These are phyloP conservation scores for Incumbomyces lentus DNA, from an alignment of 2,329 filamentous ascomycete species.

Conservation along the genomic window DNA sequence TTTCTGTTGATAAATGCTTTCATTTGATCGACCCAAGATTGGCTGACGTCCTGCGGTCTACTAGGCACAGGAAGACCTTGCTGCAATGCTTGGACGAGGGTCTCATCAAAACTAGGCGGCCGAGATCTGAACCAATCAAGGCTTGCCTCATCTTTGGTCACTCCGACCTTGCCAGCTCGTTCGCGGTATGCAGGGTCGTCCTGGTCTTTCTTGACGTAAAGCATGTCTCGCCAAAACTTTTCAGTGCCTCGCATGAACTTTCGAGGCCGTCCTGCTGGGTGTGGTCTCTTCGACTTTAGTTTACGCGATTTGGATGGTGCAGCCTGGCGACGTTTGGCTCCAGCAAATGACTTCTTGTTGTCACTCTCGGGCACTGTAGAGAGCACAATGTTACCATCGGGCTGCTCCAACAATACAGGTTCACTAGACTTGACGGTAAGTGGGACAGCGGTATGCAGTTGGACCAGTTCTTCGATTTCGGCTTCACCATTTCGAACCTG, in stretches of 20 bases:
- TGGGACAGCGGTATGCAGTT: constrained; percentile 24
- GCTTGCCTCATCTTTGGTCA: constrained; percentile 13
- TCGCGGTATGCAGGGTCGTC: constrained; percentile 1
- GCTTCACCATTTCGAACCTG: constrained; percentile 33
- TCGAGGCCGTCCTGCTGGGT: constrained; percentile 15
- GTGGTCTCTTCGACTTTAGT: neutral
- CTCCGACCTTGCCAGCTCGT: constrained; percentile 6
- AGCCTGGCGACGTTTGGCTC: neutral
- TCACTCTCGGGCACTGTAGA: neutral
- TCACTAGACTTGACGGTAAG: constrained; percentile 29
- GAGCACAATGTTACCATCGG: constrained; percentile 22
- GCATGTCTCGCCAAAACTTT: constrained; percentile 20
- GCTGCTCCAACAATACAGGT: constrained; percentile 25
- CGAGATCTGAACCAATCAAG: constrained; percentile 14
- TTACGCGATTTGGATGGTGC: neutral
- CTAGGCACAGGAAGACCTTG: constrained; percentile 16
- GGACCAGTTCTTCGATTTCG: constrained; percentile 33
- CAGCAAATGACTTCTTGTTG: neutral
- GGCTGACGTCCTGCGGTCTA: constrained; percentile 12
- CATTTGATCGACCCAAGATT: constrained; percentile 18
- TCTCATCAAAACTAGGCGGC: constrained; percentile 18
- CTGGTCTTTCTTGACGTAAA: constrained; percentile 12
- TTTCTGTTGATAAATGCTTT: constrained; percentile 12
- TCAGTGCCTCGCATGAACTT: constrained; percentile 21
- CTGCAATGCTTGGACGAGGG: constrained; percentile 13